Evolutionary conservation across 495 filamentous ascomycete species (phyloP).

Genomic region (Alectoria sarmentosa): DNA sequence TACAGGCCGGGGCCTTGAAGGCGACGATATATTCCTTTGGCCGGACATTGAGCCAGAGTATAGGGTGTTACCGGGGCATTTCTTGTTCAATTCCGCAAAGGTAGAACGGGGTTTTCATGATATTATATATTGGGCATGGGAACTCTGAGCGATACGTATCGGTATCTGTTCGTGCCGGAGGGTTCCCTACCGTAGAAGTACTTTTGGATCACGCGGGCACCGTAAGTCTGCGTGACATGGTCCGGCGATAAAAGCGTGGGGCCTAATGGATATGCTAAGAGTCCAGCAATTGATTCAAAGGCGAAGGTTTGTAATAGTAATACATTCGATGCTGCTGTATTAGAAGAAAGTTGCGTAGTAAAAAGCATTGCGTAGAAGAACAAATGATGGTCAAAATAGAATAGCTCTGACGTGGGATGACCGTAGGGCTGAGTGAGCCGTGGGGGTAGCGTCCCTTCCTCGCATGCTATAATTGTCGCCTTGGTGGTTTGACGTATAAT

Average conservation of each 20-base stretch:
- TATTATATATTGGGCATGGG: neutral
- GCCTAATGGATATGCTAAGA: neutral
- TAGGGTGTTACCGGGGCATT: neutral
- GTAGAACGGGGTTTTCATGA: constrained; percentile 27
- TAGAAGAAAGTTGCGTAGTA: neutral
- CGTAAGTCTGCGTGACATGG: neutral
- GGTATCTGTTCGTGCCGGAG: neutral
- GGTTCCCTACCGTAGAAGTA: neutral
- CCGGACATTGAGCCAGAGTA: constrained; percentile 20
- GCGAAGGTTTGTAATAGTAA: neutral
- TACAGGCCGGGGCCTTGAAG: constrained; percentile 24
- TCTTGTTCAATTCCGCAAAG: neutral
- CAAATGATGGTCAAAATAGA: neutral
- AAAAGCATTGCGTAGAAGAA: neutral
- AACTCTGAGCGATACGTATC: neutral
- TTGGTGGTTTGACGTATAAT: neutral
- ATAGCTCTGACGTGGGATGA: neutral
- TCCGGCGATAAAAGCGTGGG: neutral
- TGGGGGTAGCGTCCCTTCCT: neutral
- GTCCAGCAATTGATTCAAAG: too few species aligned
- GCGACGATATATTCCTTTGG: constrained; percentile 19
- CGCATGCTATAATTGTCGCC: neutral
- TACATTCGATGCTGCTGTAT: neutral
- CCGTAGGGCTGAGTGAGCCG: neutral
- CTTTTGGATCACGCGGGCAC: neutral